Evolutionary conservation across 1,284 basidiomycete species (phyloP).

Genomic region (Ceratobasidium sp.): DNA sequence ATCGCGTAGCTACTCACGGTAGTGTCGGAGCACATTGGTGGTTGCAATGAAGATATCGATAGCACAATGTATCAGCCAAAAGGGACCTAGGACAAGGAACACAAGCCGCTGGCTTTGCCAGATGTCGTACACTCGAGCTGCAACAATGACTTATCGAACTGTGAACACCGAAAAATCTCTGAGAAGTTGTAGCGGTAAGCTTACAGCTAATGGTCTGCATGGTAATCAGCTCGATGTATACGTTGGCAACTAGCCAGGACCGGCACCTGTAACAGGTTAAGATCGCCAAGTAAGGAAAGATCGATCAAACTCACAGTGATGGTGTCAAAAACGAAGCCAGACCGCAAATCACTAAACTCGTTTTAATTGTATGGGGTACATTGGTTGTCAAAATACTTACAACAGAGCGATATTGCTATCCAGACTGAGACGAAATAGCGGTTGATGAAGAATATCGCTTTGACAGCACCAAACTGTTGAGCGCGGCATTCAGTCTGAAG

Average conservation of each 20-base stretch:
- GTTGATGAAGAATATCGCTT: conserved; percentile 29
- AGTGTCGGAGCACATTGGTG: neutral
- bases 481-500: neutral
- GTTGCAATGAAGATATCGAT: conserved; percentile 9
- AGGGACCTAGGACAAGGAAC: conserved; percentile 1
- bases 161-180: neutral
- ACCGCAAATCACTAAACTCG: neutral
- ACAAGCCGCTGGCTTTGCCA: conserved; percentile 11
- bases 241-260: neutral
- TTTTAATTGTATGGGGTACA: neutral
- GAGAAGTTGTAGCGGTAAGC: neutral
- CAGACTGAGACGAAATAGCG: conserved; percentile 5
- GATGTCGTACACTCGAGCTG: conserved; percentile 6
- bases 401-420: neutral
- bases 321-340: neutral
- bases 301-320: neutral
- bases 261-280: neutral
- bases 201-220: conserved; percentile 18
- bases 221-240: conserved; percentile 4
- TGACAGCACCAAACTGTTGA: conserved; percentile 12
- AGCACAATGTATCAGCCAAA: conserved; percentile 11
- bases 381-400: neutral
- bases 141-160: neutral
- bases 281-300: too few species aligned
- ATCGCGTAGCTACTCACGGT: neutral